These are phyloP conservation scores for Boletus speciosus DNA, from an alignment of 768 basidiomycete genomes.

Conservation along the genomic window DNA sequence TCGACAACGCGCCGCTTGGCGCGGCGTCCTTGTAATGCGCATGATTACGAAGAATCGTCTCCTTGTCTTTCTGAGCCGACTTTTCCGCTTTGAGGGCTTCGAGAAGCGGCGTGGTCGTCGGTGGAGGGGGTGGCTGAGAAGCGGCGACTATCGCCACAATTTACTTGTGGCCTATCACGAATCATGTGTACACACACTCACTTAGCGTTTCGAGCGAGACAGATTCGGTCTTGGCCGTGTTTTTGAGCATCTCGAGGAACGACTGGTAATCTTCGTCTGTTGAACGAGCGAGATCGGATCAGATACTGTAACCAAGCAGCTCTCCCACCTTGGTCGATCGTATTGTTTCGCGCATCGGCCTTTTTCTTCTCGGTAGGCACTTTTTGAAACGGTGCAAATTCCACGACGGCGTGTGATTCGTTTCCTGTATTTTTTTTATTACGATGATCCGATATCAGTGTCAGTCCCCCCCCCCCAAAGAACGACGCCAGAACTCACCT, in stretches of 20 bases:
- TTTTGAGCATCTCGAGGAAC: constrained; percentile 72
- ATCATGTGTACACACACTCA: not conserved
- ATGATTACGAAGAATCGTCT: constrained; percentile 67
- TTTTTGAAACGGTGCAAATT: constrained; percentile 93
- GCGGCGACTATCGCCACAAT: constrained; percentile 51
- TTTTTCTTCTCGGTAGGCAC: constrained; percentile 74
- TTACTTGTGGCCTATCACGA: not conserved
- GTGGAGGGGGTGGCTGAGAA: constrained; percentile 52
- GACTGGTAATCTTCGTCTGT: constrained; percentile 81
- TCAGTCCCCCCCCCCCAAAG: not conserved
- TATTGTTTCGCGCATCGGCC: constrained; percentile 73
- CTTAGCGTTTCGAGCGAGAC: constrained; percentile 58
- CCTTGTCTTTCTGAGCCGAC: constrained; percentile 65
- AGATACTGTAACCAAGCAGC: not conserved
- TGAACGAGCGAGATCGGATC: not conserved
- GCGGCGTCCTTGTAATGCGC: constrained; percentile 62
- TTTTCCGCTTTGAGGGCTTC: constrained; percentile 86
- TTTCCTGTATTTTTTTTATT: constrained; percentile 50
- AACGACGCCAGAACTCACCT: constrained; percentile 42
- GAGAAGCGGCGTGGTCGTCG: constrained; percentile 87
- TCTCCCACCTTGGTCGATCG: constrained; percentile 64
- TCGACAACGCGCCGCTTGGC: constrained; percentile 25
- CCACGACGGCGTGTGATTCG: constrained; percentile 85
- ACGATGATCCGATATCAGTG: not conserved
- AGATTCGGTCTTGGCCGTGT: constrained; percentile 49